Conservation (phyloP, 129 eudicot genomes). For the Apium graveolens region DNA sequence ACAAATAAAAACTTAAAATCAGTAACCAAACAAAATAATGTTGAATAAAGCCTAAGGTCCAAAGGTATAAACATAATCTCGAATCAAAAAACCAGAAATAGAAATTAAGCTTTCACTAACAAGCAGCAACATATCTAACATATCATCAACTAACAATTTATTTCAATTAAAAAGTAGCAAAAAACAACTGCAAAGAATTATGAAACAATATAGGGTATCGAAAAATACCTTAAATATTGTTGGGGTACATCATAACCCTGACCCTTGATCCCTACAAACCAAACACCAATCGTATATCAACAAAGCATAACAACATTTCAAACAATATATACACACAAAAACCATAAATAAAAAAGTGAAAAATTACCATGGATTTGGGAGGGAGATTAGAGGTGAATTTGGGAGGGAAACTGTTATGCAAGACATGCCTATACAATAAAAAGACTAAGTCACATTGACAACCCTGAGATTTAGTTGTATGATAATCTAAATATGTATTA, state of each 20-base stretch:
- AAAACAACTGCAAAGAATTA: neutral
- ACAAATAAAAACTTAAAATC: neutral
- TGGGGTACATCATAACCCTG: conserved; percentile 74
- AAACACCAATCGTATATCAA: neutral
- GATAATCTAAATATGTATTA: no score
- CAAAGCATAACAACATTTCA: neutral
- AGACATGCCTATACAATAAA: no score
- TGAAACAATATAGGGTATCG: neutral
- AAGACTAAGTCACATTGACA: no score
- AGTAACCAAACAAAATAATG: neutral
- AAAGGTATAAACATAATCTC: no score
- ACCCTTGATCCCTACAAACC: conserved; percentile 58
- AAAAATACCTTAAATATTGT: conserved; percentile 52
- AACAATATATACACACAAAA: neutral
- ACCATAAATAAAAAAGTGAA: neutral
- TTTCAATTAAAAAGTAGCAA: no score
- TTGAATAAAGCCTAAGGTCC: no score
- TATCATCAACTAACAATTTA: neutral
- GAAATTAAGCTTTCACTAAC: no score
- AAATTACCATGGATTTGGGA: conserved; percentile 55
- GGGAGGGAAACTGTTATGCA: no score
- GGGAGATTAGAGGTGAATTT: conserved; percentile 64
- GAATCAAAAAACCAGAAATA: no score
- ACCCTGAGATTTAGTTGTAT: no score
- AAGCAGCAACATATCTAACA: no score